phyloP scores from a whole-genome alignment of 1,284 basidiomycete genomes.

The Phellopilus nigrolimitatus region DNA sequence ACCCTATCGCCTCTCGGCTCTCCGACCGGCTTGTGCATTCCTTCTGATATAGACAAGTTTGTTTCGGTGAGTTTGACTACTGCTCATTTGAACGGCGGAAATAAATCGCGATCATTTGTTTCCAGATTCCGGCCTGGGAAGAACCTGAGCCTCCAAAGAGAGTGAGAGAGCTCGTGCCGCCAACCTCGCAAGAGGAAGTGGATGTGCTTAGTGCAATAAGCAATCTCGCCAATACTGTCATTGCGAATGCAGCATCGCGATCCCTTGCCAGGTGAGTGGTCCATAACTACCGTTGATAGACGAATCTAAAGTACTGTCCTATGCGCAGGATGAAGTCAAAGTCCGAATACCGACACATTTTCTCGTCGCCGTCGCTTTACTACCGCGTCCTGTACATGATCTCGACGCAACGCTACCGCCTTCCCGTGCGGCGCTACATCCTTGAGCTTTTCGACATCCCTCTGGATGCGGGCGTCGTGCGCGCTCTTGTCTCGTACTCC shows the following conservation, averaged over 20 bases:
- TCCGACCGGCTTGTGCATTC: slow-evolving; percentile 88
- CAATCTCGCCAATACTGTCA: slow-evolving; percentile 93
- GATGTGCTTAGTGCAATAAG: slow-evolving; percentile 88
- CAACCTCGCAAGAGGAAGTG: slow-evolving; percentile 69
- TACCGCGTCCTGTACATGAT: slow-evolving; percentile 83
- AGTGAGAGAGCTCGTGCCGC: slow-evolving; percentile 54
- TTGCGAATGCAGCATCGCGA: slow-evolving; percentile 89
- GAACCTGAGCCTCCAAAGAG: slow-evolving; percentile 40
- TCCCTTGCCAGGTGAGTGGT: slow-evolving; percentile 69
- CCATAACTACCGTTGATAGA: neutral
- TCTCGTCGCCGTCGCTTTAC: slow-evolving; percentile 74
- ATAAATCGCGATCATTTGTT: neutral
- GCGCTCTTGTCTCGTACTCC: slow-evolving; percentile 46
- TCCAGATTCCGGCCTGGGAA: slow-evolving; percentile 77
- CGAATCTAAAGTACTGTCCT: neutral
- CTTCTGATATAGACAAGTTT: slow-evolving; percentile 77
- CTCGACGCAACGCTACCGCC: slow-evolving; percentile 82
- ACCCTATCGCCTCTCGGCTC: slow-evolving; percentile 84
- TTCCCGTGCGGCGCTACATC: slow-evolving; percentile 88
- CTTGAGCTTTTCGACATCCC: slow-evolving; percentile 88
- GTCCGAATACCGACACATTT: slow-evolving; percentile 71
- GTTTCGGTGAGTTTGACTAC: slow-evolving; percentile 57
- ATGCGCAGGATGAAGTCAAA: slow-evolving; percentile 73
- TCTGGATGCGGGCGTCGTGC: slow-evolving; percentile 56
- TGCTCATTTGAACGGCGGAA: neutral